Evolutionary conservation across 1,284 basidiomycete species (phyloP).

Genomic region (Serendipita sp.): DNA sequence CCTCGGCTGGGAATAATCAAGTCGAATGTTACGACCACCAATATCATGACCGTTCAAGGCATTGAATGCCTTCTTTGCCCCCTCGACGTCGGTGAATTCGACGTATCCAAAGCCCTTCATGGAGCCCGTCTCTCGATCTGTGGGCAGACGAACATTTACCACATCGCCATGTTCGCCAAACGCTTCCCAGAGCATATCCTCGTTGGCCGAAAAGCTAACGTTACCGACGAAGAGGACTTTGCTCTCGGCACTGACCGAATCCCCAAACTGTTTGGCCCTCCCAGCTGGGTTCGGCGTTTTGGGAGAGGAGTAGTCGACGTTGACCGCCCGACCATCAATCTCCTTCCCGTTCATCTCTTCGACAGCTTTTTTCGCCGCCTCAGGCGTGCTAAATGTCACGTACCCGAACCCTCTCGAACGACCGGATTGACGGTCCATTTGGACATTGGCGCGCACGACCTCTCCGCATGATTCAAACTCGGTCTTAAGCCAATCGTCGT

Average conservation of each 20-base stretch:
- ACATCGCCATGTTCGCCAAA: slow-evolving; percentile 87
- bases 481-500: slow-evolving; percentile 87
- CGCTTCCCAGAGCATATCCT: slow-evolving; percentile 82
- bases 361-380: slow-evolving; percentile 67
- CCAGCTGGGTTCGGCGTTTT: slow-evolving; percentile 33
- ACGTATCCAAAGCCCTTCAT: slow-evolving; percentile 97
- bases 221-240: slow-evolving; percentile 83
- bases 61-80: slow-evolving; percentile 72
- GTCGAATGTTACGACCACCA: slow-evolving; percentile 66
- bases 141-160: slow-evolving; percentile 81
- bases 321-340: slow-evolving; percentile 83
- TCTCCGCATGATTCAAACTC: slow-evolving; percentile 87
- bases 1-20: slow-evolving; percentile 86
- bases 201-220: slow-evolving; percentile 65
- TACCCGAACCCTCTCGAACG: slow-evolving; percentile 89
- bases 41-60: slow-evolving; percentile 63
- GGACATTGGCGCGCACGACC: slow-evolving; percentile 75
- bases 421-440: slow-evolving; percentile 80
- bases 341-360: slow-evolving; percentile 62
- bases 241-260: slow-evolving; percentile 56
- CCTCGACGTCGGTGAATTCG: slow-evolving; percentile 73
- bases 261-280: slow-evolving; percentile 61
- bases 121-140: slow-evolving; percentile 80
- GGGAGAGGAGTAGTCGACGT: slow-evolving; percentile 68
- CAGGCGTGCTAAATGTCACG: slow-evolving; percentile 71